Percentiles rank a stretch among this genome's conserved stretches.
Evolutionary conservation across 1,284 basidiomycete genomes (phyloP).

Genomic region (Jaminaea rosea): DNA sequence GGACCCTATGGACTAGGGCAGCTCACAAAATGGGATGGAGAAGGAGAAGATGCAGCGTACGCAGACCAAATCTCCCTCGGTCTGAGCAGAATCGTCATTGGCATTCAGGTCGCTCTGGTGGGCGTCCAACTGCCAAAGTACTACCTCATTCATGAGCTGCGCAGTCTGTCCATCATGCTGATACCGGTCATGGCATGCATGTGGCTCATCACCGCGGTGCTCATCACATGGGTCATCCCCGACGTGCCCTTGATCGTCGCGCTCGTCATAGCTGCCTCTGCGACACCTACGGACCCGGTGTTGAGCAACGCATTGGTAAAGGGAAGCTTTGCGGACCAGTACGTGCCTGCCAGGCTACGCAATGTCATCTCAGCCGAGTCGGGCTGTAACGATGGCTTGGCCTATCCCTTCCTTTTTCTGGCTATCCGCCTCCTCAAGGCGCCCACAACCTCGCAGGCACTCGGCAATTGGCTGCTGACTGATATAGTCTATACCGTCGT

Average conservation of each 20-base stretch:
- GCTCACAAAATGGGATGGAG: slow-evolving; percentile 18
- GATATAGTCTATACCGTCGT: slow-evolving; percentile 24
- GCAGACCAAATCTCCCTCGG: slow-evolving; percentile 22
- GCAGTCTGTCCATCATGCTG: slow-evolving; percentile 20
- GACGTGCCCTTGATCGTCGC: slow-evolving; percentile 24
- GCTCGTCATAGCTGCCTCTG: slow-evolving; percentile 23
- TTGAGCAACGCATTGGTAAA: slow-evolving; percentile 36
- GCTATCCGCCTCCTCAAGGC: slow-evolving; percentile 27
- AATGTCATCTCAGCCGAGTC: slow-evolving; percentile 39
- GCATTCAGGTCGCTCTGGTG: slow-evolving; percentile 28
- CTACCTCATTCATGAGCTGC: slow-evolving; percentile 22
- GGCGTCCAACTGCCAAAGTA: slow-evolving; percentile 37
- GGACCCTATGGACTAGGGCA: slow-evolving; percentile 28
- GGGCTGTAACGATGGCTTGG: slow-evolving; percentile 37
- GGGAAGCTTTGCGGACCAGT: slow-evolving; percentile 37
- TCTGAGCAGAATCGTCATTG: slow-evolving; percentile 28
- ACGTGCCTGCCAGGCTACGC: slow-evolving; percentile 30
- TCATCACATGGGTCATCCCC: slow-evolving; percentile 24
- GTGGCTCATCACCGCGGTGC: slow-evolving; percentile 28
- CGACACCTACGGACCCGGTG: slow-evolving; percentile 31
- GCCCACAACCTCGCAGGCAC: slow-evolving; percentile 14
- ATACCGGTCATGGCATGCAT: slow-evolving; percentile 31
- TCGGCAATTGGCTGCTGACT: slow-evolving; percentile 21
- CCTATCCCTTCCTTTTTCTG: slow-evolving; percentile 31
- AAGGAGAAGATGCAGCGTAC: slow-evolving; percentile 8